Percentiles rank a stretch among this genome's conserved stretches.
These are phyloP conservation scores for Mycosphaerella arachidis DNA, from an alignment of 2,329 filamentous ascomycete species.

Conservation along the genomic window DNA sequence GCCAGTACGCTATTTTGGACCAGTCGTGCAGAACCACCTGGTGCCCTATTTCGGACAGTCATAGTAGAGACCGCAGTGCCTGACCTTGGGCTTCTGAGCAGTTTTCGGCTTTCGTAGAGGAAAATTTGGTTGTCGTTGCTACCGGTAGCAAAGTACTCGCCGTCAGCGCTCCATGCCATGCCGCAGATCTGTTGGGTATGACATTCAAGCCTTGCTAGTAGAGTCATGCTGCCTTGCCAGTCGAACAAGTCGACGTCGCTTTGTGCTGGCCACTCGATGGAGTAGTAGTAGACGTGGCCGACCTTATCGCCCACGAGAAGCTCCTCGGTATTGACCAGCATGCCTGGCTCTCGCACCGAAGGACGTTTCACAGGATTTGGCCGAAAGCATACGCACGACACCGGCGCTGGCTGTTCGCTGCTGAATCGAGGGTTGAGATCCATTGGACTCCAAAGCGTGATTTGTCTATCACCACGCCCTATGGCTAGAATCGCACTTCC, in stretches of 20 bases:
- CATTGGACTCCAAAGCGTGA: constrained; percentile 73
- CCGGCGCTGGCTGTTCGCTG: constrained; percentile 63
- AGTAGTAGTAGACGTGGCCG: constrained; percentile 82
- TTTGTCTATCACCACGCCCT: constrained; percentile 70
- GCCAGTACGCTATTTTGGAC: constrained; percentile 30
- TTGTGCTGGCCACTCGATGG: constrained; percentile 70
- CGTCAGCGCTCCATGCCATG: constrained; percentile 77
- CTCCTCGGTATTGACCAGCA: constrained; percentile 67
- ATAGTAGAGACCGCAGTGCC: constrained; percentile 10
- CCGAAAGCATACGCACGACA: constrained; percentile 79
- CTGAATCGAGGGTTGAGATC: constrained; percentile 70
- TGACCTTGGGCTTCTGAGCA: constrained; percentile 34
- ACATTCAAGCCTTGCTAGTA: constrained; percentile 70
- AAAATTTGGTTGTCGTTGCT: constrained; percentile 89
- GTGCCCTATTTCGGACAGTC: constrained; percentile 14
- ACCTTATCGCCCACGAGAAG: constrained; percentile 79
- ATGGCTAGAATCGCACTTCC: constrained; percentile 77
- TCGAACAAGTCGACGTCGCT: constrained; percentile 61
- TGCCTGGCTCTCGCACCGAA: constrained; percentile 47
- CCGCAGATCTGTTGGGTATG: constrained; percentile 91
- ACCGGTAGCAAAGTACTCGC: constrained; percentile 74
- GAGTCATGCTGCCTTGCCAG: constrained; percentile 73
- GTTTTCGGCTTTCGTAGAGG: constrained; percentile 66
- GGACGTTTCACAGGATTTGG: constrained; percentile 53
- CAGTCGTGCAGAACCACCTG: constrained; percentile 9